Evolutionary conservation across 2,329 filamentous ascomycete species (phyloP).

Genomic region (Exutisphaerella laricina): DNA sequence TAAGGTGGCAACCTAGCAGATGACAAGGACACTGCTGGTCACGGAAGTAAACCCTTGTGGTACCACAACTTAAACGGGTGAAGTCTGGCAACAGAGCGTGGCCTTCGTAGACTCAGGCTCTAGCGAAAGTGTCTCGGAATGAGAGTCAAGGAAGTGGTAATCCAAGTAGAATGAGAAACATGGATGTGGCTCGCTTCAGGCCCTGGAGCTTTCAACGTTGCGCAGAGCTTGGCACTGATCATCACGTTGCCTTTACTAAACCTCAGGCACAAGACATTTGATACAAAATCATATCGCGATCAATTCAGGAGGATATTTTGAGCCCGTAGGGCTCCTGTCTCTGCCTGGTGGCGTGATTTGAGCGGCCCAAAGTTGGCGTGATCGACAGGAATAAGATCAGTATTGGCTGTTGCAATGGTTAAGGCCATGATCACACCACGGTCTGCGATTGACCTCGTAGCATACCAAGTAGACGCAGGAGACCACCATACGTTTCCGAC

Average conservation of each 20-base stretch:
- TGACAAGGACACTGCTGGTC: background rate
- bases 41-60: background rate
- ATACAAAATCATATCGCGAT: background rate
- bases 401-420: too few relatives aligned
- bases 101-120: background rate
- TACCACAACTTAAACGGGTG: background rate
- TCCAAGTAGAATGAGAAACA: conserved; percentile 1
- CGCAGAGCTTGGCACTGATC: conserved; percentile 5
- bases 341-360: too few relatives aligned
- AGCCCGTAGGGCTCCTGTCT: too few relatives aligned
- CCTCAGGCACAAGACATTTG: background rate
- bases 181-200: conserved; percentile 2
- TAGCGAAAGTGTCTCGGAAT: background rate
- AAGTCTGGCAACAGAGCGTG: background rate
- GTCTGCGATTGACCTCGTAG: too few relatives aligned
- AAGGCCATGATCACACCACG: too few relatives aligned
- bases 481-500: too few relatives aligned
- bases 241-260: background rate
- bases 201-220: background rate
- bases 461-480: too few relatives aligned
- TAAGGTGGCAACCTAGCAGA: background rate
- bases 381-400: too few relatives aligned
- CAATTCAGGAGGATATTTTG: too few relatives aligned
- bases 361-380: too few relatives aligned
- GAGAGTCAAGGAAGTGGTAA: background rate